Evolutionary conservation across 2,329 filamentous ascomycete species (phyloP), one percentile per base, ranked within the genome.

Genomic region (Geoglossum cookeanum): DNA sequence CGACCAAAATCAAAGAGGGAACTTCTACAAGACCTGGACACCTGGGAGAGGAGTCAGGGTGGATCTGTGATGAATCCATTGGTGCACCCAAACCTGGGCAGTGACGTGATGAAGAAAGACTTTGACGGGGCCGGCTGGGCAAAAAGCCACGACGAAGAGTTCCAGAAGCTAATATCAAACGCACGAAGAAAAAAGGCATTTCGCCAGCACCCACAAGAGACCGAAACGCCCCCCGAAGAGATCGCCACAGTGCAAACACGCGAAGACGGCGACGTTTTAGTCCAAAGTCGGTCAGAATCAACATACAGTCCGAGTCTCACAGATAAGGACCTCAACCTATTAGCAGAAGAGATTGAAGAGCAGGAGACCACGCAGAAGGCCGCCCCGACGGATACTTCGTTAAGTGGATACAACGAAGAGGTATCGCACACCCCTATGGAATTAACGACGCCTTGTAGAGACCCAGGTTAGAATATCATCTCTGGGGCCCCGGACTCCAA

Each of bases 1-100:
- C 73, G 74, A 1, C 88, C 88, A 0, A 85, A 84, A 66, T 74
- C 75, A 9, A 87, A 86, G 61, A 65, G 71, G 5, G 83, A 92
- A 58, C 69, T 98, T 3, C 69, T 94, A 15, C 79, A 78, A 13
- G 91, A 97, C 59, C 69, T 98, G 11, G 85, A 91, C 27, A 70
- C 79, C 1, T 97, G 92, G 91, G 92, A 98, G 69, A 78, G 81
- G 49, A 91, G 85, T 0, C 81, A 94, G 61, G 87, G 87, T 7
- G 78, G 79, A 1, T 73, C 74, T 52, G 78, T 79, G 5, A 69
- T 72, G 1, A 64, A 58, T 3, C 55, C 62, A 15, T 61, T 62
- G 3, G 56, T 62, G 11, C 59, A 62, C 3, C 65, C 65, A 1
- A 61, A 67, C 15, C 69, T 69, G 15, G 67, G 65, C 22, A 69